Evolutionary conservation across 345 rosid genomes (phyloP).

Genomic region (Pelargonium nanum): DNA sequence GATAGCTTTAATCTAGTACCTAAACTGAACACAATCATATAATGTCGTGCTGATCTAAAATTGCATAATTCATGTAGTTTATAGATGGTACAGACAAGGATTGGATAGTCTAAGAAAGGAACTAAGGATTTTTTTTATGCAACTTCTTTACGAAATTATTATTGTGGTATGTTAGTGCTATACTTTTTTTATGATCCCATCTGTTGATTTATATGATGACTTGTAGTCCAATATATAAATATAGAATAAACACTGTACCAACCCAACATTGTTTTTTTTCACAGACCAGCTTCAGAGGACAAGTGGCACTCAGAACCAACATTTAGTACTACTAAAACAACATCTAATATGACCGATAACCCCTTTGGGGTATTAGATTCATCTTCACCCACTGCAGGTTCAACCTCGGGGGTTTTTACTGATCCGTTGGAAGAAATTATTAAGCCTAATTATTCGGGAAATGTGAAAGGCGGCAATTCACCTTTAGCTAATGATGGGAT

Average conservation of each 20-base stretch:
- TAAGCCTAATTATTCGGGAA: conserved; percentile 23
- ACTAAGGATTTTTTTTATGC: neutral
- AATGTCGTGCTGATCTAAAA: no score
- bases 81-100: neutral
- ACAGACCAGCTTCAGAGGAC: conserved; percentile 27
- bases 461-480: conserved; percentile 17
- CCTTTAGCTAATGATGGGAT: conserved; percentile 13
- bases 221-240: neutral
- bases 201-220: neutral
- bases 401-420: conserved; percentile 19
- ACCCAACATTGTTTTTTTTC: conserved; percentile 5
- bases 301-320: conserved; percentile 16
- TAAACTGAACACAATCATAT: no score
- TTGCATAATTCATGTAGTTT: neutral
- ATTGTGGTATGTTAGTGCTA: neutral
- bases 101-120: neutral
- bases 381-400: conserved; percentile 18
- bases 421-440: conserved; percentile 27
- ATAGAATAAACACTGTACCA: neutral
- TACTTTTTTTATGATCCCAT: neutral
- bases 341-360: conserved; percentile 15
- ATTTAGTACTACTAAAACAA: conserved; percentile 15
- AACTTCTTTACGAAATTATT: neutral
- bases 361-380: conserved; percentile 26
- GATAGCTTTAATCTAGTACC: no score